Evolutionary conservation across 345 rosid genomes (phyloP), one percentile per base, ranked within the genome.

Genomic region (Aquilaria malaccensis): DNA sequence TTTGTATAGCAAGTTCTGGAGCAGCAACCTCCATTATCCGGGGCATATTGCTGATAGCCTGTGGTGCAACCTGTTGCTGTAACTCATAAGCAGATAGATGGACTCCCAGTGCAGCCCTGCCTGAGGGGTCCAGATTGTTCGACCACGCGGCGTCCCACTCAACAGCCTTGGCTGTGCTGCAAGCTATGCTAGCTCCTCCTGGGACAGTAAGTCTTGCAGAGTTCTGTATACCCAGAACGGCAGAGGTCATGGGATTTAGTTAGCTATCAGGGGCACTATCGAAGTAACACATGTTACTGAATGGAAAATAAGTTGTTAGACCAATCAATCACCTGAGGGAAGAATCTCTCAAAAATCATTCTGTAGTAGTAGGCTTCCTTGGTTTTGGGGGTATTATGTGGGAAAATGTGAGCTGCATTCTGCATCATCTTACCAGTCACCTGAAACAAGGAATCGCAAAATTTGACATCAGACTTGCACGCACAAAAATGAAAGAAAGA

Each of bases 81-180:
- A 57, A 49, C 0, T 76, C 84, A 48, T 90, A 94, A 45, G 86
- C 87, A 5, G 92, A 87, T 52, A 85, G 76, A 67, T 93, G 97
- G 47, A 93, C 97, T 56, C 97, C 98, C 3, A 81, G 52, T 11
- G 97, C 98, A 7, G 97, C 98, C 72, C 98, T 69, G 53, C 98
- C 97, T 0, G 98, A 93, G n/a, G 98, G 98, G 51, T 93, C 98
- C 3, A 93, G 89, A 60, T 93, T 93, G 51, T 75, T 81, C 10
- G 89, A 79, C 98, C 98, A 89, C 2, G 82, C 59, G 32, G 81
- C 85, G 41, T 93, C 97, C 96, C 98, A 93, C 55, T 87, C 96
- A 0, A 89, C 72, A 15, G 98, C 97, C 62, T 83, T 89, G 0
- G 91, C 96, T 0, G 98, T 87, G 82, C 96, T 87, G 73, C 97